These are phyloP conservation scores for Fusarium redolens DNA, from an alignment of 2,329 filamentous ascomycete genomes.

Conservation along the genomic window DNA sequence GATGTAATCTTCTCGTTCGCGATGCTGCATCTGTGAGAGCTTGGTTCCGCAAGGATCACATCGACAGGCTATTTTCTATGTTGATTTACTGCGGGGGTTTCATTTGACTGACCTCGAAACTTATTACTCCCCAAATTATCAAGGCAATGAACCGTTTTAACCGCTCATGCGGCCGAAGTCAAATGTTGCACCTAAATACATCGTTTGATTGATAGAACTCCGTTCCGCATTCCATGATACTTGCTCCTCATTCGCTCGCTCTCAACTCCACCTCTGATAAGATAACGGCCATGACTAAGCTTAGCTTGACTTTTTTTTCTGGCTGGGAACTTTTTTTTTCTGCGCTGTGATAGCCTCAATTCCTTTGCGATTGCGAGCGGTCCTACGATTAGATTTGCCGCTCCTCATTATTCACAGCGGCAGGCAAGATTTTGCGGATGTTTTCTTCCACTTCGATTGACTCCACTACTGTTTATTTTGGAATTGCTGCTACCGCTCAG, in stretches of 20 bases:
- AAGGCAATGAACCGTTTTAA: background rate
- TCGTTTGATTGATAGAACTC: background rate
- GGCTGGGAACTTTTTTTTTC: slow-evolving; percentile 41
- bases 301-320: slow-evolving; percentile 45
- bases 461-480: background rate
- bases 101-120: background rate
- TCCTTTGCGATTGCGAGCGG: slow-evolving; percentile 37
- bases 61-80: background rate
- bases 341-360: slow-evolving; percentile 46
- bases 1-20: background rate
- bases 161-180: background rate
- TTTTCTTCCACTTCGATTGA: background rate
- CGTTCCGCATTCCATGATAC: background rate
- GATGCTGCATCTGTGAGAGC: slow-evolving; percentile 5
- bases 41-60: slow-evolving; percentile 1
- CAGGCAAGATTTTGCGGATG: slow-evolving; percentile 12
- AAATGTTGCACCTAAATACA: background rate
- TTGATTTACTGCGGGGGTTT: background rate
- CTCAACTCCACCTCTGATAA: slow-evolving; percentile 16
- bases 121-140: background rate
- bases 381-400: slow-evolving; percentile 28
- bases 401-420: slow-evolving; percentile 11
- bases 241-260: slow-evolving; percentile 24
- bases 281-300: background rate
- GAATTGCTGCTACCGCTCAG: background rate